A percentile compares a stretch with the other conserved stretches of the same genome.
These are phyloP conservation scores for Castanea sativa DNA, from an alignment of 306 rosid species.

Conservation along the genomic window DNA sequence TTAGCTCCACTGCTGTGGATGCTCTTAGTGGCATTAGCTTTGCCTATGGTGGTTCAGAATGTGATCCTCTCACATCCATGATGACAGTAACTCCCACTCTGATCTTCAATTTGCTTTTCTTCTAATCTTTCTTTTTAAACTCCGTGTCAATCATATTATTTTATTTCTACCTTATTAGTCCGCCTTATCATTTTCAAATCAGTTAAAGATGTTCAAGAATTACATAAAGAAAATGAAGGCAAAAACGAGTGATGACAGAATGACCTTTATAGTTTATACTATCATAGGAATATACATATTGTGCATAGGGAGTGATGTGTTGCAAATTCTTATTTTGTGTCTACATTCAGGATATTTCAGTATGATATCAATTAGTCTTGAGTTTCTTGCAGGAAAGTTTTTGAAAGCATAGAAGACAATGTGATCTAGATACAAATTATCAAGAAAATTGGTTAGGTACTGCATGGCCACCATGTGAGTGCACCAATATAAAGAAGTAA, in stretches of 20 bases:
- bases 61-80: slow-evolving; percentile 31
- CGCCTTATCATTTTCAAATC: slow-evolving; percentile 23
- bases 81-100: slow-evolving; percentile 15
- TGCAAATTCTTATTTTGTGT: slow-evolving; percentile 13
- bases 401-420: neutral
- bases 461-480: no score
- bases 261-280: slow-evolving; percentile 14
- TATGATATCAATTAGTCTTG: slow-evolving; percentile 17
- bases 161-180: slow-evolving; percentile 5
- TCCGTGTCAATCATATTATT: neutral
- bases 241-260: slow-evolving; percentile 22
- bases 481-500: no score
- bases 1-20: no score
- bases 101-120: neutral
- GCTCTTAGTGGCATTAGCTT: slow-evolving; percentile 42
- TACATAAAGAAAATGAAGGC: slow-evolving; percentile 18
- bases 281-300: neutral
- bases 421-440: neutral
- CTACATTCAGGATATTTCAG: neutral
- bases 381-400: slow-evolving; percentile 21
- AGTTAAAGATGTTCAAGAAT: slow-evolving; percentile 28
- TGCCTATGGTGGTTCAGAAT: slow-evolving; percentile 44
- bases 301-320: slow-evolving; percentile 33
- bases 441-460: no score
- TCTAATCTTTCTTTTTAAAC: neutral